A percentile compares a stretch with the other conserved stretches of the same genome.
phyloP scores from a whole-genome alignment of 352 stramenopile genomes.

The Lagenidium sp. region DNA sequence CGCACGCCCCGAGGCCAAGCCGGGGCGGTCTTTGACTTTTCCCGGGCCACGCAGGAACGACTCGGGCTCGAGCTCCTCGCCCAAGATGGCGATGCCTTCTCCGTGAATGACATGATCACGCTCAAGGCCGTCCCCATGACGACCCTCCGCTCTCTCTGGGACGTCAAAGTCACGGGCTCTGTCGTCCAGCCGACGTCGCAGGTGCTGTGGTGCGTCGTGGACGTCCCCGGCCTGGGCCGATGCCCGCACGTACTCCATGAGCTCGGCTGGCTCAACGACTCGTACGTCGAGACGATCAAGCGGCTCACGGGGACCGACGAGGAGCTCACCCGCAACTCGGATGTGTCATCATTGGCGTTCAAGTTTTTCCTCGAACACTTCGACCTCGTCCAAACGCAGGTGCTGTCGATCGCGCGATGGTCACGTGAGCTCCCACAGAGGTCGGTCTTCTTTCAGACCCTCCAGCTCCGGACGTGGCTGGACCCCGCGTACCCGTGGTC shows the following conservation, averaged over 20 bases:
- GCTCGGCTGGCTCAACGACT: conserved; percentile 18
- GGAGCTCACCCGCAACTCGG: conserved; percentile 17
- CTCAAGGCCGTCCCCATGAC: conserved; percentile 9
- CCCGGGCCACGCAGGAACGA: neutral
- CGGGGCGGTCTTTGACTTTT: neutral
- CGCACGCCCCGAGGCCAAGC: conserved; percentile 26
- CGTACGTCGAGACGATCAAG: conserved; percentile 26
- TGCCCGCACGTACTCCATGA: conserved; percentile 33
- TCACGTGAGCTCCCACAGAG: conserved; percentile 20
- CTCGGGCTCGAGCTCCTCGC: too few relatives aligned
- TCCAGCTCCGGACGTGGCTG: conserved; percentile 31
- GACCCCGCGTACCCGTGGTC: conserved; percentile 2
- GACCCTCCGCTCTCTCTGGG: conserved; percentile 33
- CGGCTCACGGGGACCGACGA: conserved; percentile 11
- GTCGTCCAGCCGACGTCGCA: conserved; percentile 31
- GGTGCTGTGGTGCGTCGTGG: conserved; percentile 39
- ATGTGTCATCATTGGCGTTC: conserved; percentile 30
- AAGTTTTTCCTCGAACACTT: conserved; percentile 25
- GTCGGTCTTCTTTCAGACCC: conserved; percentile 37
- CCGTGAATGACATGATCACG: neutral
- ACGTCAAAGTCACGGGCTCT: conserved; percentile 21
- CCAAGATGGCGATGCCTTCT: too few relatives aligned
- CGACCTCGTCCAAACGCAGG: conserved; percentile 15
- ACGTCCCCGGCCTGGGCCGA: conserved; percentile 1
- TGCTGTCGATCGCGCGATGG: conserved; percentile 27